Percentiles rank a stretch among this genome's conserved stretches.
These are phyloP conservation scores for Dispira simplex DNA, from an alignment of 192 early-diverging fungal species.

Conservation along the genomic window DNA sequence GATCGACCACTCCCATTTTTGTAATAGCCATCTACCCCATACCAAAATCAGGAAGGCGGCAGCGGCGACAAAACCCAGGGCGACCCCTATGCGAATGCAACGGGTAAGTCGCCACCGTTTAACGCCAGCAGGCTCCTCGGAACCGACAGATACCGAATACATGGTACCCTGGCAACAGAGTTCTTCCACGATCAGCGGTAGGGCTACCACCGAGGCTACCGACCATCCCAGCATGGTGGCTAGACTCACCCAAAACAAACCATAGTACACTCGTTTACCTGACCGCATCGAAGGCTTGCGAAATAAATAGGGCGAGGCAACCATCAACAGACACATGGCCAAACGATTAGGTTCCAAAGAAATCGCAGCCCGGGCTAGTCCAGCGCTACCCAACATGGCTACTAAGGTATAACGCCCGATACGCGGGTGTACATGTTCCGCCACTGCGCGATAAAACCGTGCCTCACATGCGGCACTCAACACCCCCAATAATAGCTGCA, in stretches of 20 bases:
- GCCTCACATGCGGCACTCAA: slow-evolving; percentile 51
- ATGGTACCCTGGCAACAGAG: slow-evolving; percentile 33
- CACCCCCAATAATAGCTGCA: slow-evolving; percentile 42
- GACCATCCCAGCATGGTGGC: slow-evolving; percentile 74
- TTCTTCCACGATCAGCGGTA: slow-evolving; percentile 66
- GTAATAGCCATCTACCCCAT: slow-evolving; percentile 58
- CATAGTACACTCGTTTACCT: slow-evolving; percentile 30
- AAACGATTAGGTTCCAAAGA: slow-evolving; percentile 84
- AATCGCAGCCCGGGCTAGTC: slow-evolving; percentile 70
- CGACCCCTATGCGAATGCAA: slow-evolving; percentile 21
- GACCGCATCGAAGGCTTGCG: slow-evolving; percentile 26
- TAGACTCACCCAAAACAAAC: slow-evolving; percentile 41
- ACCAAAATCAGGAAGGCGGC: slow-evolving; percentile 29
- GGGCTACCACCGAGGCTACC: slow-evolving; percentile 53
- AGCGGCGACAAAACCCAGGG: slow-evolving; percentile 15
- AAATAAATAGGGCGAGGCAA: slow-evolving; percentile 59
- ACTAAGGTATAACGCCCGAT: slow-evolving; percentile 51
- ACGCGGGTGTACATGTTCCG: slow-evolving; percentile 35
- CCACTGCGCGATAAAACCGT: slow-evolving; percentile 46
- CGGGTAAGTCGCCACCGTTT: slow-evolving; percentile 24
- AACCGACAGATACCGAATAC: slow-evolving; percentile 1
- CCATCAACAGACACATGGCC: slow-evolving; percentile 67
- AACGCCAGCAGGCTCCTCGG: background rate
- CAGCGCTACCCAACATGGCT: slow-evolving; percentile 51
- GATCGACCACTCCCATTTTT: slow-evolving; percentile 47